Percentiles rank a stretch among this genome's conserved stretches.
These are phyloP conservation scores for Tubosaeta sp. DNA, from an alignment of 768 basidiomycete species.

Conservation along the genomic window DNA sequence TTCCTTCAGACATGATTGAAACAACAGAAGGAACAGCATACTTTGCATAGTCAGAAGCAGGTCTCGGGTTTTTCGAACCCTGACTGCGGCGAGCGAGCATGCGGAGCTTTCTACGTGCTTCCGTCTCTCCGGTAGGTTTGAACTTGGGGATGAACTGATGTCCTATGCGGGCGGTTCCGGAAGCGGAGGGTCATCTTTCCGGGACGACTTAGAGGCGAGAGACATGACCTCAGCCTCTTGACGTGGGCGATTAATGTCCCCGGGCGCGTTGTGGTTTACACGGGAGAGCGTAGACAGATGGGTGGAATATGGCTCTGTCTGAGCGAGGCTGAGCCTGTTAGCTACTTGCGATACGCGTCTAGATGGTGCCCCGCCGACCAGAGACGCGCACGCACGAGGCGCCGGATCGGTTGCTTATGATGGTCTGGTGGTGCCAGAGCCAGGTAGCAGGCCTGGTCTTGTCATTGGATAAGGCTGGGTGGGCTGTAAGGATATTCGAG, in stretches of 20 bases:
- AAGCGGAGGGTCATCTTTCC: slow-evolving; percentile 12
- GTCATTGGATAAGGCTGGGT: slow-evolving; percentile 65
- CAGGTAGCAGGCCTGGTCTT: slow-evolving; percentile 50
- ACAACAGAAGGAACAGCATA: slow-evolving; percentile 21
- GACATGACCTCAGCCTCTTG: slow-evolving; percentile 7
- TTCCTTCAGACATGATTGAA: neutral
- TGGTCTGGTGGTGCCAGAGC: slow-evolving; percentile 84
- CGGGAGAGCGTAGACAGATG: slow-evolving; percentile 10
- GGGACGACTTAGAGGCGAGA: neutral
- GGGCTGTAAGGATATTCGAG: slow-evolving; percentile 68
- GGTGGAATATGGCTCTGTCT: slow-evolving; percentile 7
- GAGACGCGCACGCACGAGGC: slow-evolving; percentile 73
- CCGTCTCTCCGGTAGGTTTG: slow-evolving; percentile 85
- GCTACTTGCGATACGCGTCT: slow-evolving; percentile 39
- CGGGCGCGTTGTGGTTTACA: neutral
- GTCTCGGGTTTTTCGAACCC: slow-evolving; percentile 25
- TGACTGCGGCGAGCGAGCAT: slow-evolving; percentile 57
- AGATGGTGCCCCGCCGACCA: slow-evolving; percentile 53
- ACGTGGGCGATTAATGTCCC: slow-evolving; percentile 10
- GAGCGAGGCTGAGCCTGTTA: slow-evolving; percentile 2
- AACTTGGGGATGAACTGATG: slow-evolving; percentile 72
- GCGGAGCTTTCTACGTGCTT: slow-evolving; percentile 58
- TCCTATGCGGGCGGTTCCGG: slow-evolving; percentile 43
- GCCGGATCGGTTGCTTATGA: slow-evolving; percentile 70
- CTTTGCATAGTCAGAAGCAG: slow-evolving; percentile 68